Base-by-base conservation (phyloP, 2,329 filamentous ascomycete species). In the Ophiostoma piceae region DNA sequence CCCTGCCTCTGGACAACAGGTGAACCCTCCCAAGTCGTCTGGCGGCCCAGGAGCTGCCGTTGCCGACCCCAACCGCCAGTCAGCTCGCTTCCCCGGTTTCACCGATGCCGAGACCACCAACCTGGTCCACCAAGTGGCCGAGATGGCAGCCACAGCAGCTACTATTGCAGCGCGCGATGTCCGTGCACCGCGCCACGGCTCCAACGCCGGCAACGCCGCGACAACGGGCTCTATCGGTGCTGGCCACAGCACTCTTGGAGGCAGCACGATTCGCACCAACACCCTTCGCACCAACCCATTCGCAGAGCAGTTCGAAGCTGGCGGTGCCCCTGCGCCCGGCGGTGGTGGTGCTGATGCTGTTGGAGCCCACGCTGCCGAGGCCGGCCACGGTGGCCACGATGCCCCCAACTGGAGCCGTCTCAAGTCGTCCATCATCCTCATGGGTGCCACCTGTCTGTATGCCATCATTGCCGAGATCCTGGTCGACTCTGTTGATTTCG, bases 401-500 rank as follows among this genome's bases (percentile, higher is more conserved):
- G 95, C 95, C n/a, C 95, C 95, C 4, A 99, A 99, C 78, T 99
- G 95, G 95, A 92, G 94, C 75, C 89, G 93, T 72, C 87, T 85
- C 68, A 98, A 98, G 85, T 97, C 92, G 82, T 86, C 92, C 1
- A 83, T 97, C 66, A 94, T 99, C 71, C 84, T 99, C 14, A 87
- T 98, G 74, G 90, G 88, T 1, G 94, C 96, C 2, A 99, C 95
- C 0, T 76, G 98, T 16, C 85, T 97, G 14, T 99, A 99, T 78
- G 95, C 96, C n/a, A 83, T 98, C 51, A 96, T 99, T 77, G 95
- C 95, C 8, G 95, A 99, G 79, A 97, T 99, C 69, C 82, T 99
- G 6, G 96, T 99, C 60, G 92, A 96, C 78, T 98, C 94, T 0
- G 96, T 99, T 1, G 96, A 99, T 77, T 92, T 95, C n/a, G 94